These are phyloP conservation scores for Acanthamoeba sp. DNA, from an alignment of 208 protist species.

Conservation along the genomic window DNA sequence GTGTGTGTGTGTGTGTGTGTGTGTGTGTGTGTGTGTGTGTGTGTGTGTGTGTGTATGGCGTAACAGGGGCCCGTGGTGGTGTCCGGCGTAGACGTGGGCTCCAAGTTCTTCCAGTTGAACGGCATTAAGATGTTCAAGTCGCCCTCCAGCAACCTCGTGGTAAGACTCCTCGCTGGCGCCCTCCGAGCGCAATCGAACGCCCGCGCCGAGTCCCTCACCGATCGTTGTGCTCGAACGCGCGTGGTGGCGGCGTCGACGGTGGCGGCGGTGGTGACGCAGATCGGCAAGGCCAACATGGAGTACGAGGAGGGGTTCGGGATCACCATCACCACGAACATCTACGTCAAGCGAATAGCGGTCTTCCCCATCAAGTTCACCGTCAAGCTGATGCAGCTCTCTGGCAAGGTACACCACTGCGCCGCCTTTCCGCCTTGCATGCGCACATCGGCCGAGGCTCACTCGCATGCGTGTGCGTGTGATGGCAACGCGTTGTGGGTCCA, in stretches of 20 bases:
- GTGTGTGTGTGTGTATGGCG: no score
- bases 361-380: conserved; percentile 32
- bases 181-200: no score
- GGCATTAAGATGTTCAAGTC: background rate
- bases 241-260: no score
- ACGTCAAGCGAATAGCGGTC: conserved; percentile 6
- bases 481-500: no score
- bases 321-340: conserved; percentile 8
- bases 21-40: no score
- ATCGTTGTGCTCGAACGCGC: no score
- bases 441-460: no score
- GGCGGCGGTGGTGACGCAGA: background rate
- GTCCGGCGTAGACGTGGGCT: background rate
- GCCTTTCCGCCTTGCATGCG: no score
- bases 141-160: background rate
- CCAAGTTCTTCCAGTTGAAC: background rate
- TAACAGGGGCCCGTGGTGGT: background rate
- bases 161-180: no score
- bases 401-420: background rate
- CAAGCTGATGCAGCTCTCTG: conserved; percentile 7
- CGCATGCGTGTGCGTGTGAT: no score
- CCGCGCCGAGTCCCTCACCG: no score
- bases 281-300: conserved; percentile 24
- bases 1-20: no score
- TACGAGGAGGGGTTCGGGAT: background rate